These are phyloP conservation scores for Trichoderma simmonsii DNA, from an alignment of 2,329 filamentous ascomycete species.

Conservation along the genomic window DNA sequence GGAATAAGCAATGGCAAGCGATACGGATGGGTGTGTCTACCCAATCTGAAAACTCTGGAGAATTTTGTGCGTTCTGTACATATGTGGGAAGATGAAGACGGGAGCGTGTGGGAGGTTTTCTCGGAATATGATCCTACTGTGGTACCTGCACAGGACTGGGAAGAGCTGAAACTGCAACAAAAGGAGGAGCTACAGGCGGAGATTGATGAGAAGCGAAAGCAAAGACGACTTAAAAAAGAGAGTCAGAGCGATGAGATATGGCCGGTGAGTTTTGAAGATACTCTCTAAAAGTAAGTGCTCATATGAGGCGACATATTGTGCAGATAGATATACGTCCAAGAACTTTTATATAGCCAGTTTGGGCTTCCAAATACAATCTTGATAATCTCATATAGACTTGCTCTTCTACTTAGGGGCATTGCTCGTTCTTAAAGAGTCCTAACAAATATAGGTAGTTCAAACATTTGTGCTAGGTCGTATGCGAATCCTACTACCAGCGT, in stretches of 20 bases:
- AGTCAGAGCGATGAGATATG: background rate
- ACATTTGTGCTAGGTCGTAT: no score
- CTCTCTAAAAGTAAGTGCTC: background rate
- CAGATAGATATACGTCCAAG: background rate
- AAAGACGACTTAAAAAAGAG: background rate
- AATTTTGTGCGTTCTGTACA: background rate
- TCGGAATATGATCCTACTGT: background rate
- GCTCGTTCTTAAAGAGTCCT: no score
- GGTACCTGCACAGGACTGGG: background rate
- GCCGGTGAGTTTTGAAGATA: background rate
- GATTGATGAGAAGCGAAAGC: background rate
- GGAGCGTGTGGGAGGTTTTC: background rate
- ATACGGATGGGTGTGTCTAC: background rate
- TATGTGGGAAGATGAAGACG: background rate
- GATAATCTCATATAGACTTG: background rate
- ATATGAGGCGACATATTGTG: background rate
- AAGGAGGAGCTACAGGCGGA: background rate
- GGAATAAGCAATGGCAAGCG: background rate
- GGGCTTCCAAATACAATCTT: background rate
- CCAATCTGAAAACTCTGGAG: background rate
- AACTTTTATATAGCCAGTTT: background rate
- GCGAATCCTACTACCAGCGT: no score
- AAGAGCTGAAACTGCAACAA: background rate
- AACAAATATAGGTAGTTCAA: no score
- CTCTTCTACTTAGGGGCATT: no score